phyloP scores from a whole-genome alignment of 371 early-diverging fungal genomes.

The Lichtheimia corymbifera region DNA sequence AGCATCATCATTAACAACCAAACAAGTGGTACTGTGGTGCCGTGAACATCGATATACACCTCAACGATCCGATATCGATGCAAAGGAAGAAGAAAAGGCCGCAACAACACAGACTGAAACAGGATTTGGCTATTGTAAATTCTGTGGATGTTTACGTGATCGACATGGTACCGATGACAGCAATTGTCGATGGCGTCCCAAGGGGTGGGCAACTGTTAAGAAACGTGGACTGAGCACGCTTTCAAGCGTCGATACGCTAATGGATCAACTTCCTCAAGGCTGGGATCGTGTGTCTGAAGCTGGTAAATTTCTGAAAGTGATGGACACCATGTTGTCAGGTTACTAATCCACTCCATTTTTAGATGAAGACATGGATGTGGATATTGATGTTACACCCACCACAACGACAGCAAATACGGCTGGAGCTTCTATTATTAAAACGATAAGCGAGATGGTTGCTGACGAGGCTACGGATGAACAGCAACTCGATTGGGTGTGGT shows the following conservation, averaged over 20 bases:
- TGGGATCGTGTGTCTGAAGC: constrained; percentile 38
- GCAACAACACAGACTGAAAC: not conserved
- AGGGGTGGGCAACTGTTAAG: constrained; percentile 33
- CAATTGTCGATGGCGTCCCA: constrained; percentile 33
- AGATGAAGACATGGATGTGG: constrained; percentile 45
- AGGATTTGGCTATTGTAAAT: constrained; percentile 35
- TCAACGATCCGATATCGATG: constrained; percentile 16
- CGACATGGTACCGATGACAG: constrained; percentile 25
- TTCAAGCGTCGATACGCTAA: constrained; percentile 26
- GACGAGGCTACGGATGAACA: constrained; percentile 23
- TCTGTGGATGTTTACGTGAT: constrained; percentile 38
- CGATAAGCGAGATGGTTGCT: constrained; percentile 2
- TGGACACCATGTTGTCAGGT: not conserved
- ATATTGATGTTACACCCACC: constrained; percentile 20
- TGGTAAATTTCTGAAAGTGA: constrained; percentile 18
- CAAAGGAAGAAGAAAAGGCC: constrained; percentile 3
- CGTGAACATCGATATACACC: constrained; percentile 36
- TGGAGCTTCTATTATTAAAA: not conserved
- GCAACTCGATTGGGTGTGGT: constrained; percentile 51
- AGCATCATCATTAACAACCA: constrained; percentile 34
- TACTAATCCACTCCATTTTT: not conserved
- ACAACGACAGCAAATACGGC: not conserved
- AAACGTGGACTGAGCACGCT: constrained; percentile 30
- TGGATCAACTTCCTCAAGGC: constrained; percentile 28
- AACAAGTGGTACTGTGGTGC: constrained; percentile 46